Conservation (phyloP, 371 early-diverging fungal genomes). For the Capillidium rhysosporum region DNA sequence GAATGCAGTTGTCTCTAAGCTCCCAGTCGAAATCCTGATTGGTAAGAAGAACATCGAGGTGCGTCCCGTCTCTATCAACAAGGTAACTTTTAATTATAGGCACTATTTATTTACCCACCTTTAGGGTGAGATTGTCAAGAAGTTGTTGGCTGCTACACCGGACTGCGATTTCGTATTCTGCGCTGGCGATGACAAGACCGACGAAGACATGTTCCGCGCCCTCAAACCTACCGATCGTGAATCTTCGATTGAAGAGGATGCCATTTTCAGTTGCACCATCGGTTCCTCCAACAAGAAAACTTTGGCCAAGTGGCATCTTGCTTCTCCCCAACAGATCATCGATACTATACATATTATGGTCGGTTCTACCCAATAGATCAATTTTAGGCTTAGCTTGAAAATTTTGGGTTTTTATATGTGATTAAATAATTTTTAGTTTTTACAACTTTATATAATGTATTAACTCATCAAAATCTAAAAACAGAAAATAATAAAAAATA, state of each 20-base stretch:
- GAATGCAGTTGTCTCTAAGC: constrained; percentile 63
- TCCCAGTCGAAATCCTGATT: constrained; percentile 81
- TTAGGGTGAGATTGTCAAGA: constrained; percentile 77
- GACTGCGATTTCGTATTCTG: constrained; percentile 78
- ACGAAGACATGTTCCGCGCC: constrained; percentile 87
- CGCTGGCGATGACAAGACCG: constrained; percentile 92
- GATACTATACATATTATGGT: background rate
- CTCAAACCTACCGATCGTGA: constrained; percentile 16
- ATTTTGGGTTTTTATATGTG: no score
- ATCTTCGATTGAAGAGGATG: constrained; percentile 10
- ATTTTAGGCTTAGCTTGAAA: no score
- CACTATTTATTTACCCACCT: background rate
- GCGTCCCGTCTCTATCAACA: constrained; percentile 51
- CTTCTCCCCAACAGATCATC: constrained; percentile 9
- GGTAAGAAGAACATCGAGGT: constrained; percentile 96
- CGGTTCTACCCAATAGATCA: background rate
- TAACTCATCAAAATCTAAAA: no score
- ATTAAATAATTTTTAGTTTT: no score
- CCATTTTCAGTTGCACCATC: constrained; percentile 40
- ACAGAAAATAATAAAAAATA: no score
- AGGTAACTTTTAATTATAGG: constrained; percentile 9
- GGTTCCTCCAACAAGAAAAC: constrained; percentile 63
- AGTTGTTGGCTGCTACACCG: constrained; percentile 30
- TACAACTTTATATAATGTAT: no score
- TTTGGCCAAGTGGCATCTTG: constrained; percentile 46